Conservation (phyloP, 192 early-diverging fungal species). For the Coemansia sp. region DNA sequence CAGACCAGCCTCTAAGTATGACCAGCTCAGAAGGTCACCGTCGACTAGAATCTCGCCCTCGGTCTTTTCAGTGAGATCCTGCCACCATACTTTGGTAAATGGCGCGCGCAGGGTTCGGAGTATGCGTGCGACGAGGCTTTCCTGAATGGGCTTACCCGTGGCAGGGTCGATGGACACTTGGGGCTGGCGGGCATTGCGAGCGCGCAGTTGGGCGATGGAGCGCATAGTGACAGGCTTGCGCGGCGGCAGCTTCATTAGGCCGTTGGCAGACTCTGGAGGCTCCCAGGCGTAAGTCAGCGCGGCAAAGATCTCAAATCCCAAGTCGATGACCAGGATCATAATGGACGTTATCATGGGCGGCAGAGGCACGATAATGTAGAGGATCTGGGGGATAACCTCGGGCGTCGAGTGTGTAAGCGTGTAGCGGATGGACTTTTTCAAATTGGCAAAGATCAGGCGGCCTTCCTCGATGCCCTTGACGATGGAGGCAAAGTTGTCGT, state of each 20-base stretch:
- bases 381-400: constrained; percentile 83
- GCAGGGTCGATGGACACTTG: constrained; percentile 55
- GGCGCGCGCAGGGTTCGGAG: constrained; percentile 40
- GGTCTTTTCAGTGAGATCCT: constrained; percentile 63
- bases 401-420: constrained; percentile 91
- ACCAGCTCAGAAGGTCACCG: constrained; percentile 74
- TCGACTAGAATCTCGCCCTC: constrained; percentile 93
- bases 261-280: constrained; percentile 71
- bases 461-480: constrained; percentile 94
- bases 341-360: constrained; percentile 82
- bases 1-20: constrained; percentile 85
- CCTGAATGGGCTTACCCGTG: constrained; percentile 55
- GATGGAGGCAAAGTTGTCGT: constrained; percentile 98
- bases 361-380: constrained; percentile 85
- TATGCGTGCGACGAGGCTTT: constrained; percentile 29
- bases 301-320: constrained; percentile 90
- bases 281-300: constrained; percentile 94
- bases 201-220: constrained; percentile 73
- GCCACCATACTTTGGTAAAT: constrained; percentile 64
- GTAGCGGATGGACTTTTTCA: constrained; percentile 96
- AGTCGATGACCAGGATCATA: constrained; percentile 88
- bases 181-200: constrained; percentile 55
- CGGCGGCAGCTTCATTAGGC: constrained; percentile 88
- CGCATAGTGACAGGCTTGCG: constrained; percentile 84
- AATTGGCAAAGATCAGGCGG: constrained; percentile 92